Conservation (phyloP, 2,329 filamentous ascomycete genomes). For the Hymenoscyphus repandus region DNA sequence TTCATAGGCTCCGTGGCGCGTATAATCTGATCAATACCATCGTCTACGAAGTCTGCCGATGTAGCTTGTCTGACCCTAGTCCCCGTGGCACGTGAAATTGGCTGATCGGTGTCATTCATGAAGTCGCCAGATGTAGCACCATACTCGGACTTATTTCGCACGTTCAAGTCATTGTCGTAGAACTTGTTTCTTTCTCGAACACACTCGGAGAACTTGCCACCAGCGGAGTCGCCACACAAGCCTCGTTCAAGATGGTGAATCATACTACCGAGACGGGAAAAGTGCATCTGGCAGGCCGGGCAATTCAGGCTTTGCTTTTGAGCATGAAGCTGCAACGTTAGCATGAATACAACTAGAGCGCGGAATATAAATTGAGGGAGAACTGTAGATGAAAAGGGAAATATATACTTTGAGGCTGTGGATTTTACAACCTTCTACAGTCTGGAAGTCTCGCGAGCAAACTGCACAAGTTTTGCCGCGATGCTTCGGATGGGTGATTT, state of each 20-base stretch:
- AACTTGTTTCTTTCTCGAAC: conserved; percentile 3
- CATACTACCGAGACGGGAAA: conserved; percentile 20
- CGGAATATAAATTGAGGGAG: too few relatives aligned
- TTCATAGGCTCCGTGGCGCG: too few relatives aligned
- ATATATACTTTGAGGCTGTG: too few relatives aligned
- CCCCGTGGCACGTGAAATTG: background rate
- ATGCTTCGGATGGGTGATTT: too few relatives aligned
- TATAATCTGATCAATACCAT: too few relatives aligned
- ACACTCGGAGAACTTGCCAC: conserved; percentile 2
- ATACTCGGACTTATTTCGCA: conserved; percentile 3
- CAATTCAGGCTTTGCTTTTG: conserved; percentile 19
- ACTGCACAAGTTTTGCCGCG: too few relatives aligned
- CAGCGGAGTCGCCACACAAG: conserved; percentile 9
- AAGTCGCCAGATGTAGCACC: conserved; percentile 7
- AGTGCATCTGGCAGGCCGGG: conserved; percentile 13
- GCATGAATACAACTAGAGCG: too few relatives aligned
- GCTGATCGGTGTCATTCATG: background rate
- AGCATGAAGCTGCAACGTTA: conserved; percentile 15
- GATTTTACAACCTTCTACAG: too few relatives aligned
- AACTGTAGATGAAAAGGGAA: too few relatives aligned
- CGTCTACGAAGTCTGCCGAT: too few relatives aligned
- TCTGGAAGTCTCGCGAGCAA: too few relatives aligned
- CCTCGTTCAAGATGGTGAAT: conserved; percentile 19
- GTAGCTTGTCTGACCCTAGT: too few relatives aligned
- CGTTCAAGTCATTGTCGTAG: conserved; percentile 4